Evolutionary conservation across 2,329 filamentous ascomycete genomes (phyloP).

Genomic region (Epichloe hybrida): DNA sequence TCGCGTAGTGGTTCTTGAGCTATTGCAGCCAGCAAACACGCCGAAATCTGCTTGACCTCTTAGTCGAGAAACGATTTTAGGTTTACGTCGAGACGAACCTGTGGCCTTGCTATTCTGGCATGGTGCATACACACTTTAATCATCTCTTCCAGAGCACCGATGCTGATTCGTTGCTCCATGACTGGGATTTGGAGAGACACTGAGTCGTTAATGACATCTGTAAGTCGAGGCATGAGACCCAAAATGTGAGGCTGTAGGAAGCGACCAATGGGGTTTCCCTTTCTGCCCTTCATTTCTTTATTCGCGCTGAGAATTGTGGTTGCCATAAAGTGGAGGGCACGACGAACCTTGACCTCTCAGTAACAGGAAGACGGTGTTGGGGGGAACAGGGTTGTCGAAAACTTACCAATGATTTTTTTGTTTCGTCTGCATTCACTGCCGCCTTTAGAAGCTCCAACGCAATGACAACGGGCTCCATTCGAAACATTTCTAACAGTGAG

Average conservation of each 20-base stretch:
- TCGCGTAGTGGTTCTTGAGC: constrained; percentile 61
- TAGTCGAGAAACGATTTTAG: not conserved
- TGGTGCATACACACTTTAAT: constrained; percentile 61
- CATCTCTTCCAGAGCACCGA: constrained; percentile 80
- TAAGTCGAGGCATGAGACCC: constrained; percentile 73
- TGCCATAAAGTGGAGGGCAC: constrained; percentile 34
- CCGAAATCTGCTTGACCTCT: constrained; percentile 51
- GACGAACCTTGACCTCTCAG: constrained; percentile 26
- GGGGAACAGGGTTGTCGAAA: not conserved
- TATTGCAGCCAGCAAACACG: constrained; percentile 79
- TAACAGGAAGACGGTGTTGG: not conserved
- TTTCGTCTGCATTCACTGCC: constrained; percentile 53
- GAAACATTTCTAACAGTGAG: constrained; percentile 55
- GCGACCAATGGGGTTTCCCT: constrained; percentile 45
- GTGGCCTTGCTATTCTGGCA: constrained; percentile 69
- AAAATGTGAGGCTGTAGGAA: constrained; percentile 79
- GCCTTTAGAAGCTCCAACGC: constrained; percentile 72
- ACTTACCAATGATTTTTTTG: constrained; percentile 44
- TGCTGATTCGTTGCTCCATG: constrained; percentile 60
- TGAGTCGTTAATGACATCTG: constrained; percentile 62
- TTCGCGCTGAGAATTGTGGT: constrained; percentile 25
- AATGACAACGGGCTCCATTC: constrained; percentile 60
- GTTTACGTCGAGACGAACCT: constrained; percentile 40
- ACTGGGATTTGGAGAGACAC: constrained; percentile 37
- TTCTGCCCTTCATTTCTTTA: constrained; percentile 32